These are phyloP conservation scores for Pestalotiopsis sp. DNA, from an alignment of 2,329 filamentous ascomycete species.

Conservation along the genomic window DNA sequence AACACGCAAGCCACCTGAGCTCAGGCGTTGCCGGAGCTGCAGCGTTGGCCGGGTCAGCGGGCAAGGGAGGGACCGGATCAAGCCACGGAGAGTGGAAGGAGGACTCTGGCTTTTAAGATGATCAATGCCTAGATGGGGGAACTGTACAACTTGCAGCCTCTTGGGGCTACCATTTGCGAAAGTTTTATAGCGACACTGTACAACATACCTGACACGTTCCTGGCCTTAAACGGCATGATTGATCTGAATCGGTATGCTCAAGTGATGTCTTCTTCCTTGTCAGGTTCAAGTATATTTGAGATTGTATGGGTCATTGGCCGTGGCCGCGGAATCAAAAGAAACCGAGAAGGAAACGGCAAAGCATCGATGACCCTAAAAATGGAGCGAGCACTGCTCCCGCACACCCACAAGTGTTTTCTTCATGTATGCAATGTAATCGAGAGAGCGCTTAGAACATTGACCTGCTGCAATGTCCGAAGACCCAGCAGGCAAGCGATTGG, in stretches of 20 bases:
- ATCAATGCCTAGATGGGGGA: neutral
- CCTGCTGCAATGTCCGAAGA: neutral
- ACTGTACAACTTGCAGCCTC: neutral
- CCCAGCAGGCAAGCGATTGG: conserved; percentile 5
- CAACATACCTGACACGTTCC: neutral
- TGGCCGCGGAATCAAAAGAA: neutral
- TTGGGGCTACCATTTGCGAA: neutral
- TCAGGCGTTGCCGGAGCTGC: conserved; percentile 44
- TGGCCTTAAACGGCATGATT: neutral
- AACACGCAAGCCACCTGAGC: conserved; percentile 60
- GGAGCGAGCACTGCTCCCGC: neutral
- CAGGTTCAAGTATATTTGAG: neutral
- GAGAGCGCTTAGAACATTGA: neutral
- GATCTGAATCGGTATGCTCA: neutral
- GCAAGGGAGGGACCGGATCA: conserved; percentile 30
- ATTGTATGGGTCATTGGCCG: neutral
- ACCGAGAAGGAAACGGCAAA: neutral
- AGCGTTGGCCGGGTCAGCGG: conserved; percentile 36
- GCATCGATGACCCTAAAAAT: neutral
- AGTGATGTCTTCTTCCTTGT: neutral
- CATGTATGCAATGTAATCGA: conserved; percentile 3
- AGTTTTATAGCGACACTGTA: neutral
- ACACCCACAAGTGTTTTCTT: neutral
- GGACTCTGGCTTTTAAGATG: conserved; percentile 36
- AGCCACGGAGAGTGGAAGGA: conserved; percentile 64